Percentiles rank a stretch among this genome's conserved stretches.
Conservation (phyloP, 352 stramenopile genomes). For the Globisporangium spiculum region DNA sequence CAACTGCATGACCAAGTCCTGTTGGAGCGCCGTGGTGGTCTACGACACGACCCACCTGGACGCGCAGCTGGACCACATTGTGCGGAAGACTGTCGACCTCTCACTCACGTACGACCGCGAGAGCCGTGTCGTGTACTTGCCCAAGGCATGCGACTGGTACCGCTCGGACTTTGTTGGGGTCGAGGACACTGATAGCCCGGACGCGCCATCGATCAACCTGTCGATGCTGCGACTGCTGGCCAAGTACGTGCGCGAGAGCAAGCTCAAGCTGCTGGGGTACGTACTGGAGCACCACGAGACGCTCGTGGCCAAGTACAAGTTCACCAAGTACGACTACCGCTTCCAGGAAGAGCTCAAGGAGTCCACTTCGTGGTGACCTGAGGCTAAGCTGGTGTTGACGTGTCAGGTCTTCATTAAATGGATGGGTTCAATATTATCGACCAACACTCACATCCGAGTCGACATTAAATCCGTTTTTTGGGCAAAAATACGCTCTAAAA, state of each 20-base stretch:
- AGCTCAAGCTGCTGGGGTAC: constrained; percentile 37
- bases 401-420: too few relatives aligned
- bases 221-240: constrained; percentile 30
- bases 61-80: constrained; percentile 37
- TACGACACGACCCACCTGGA: constrained; percentile 61
- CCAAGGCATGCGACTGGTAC: constrained; percentile 63
- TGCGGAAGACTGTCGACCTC: constrained; percentile 25
- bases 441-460: too few relatives aligned
- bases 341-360: constrained; percentile 39
- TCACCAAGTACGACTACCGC: constrained; percentile 49
- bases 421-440: too few relatives aligned
- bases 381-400: too few relatives aligned
- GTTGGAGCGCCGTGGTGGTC: constrained; percentile 32
- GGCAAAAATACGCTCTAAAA: too few relatives aligned
- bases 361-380: not conserved
- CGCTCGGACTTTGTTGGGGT: constrained; percentile 35
- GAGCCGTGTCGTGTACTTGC: constrained; percentile 40
- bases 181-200: not conserved
- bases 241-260: constrained; percentile 29
- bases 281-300: constrained; percentile 29
- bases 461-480: too few relatives aligned
- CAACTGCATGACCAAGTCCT: constrained; percentile 61
- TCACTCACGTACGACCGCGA: constrained; percentile 45
- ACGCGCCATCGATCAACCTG: constrained; percentile 10
- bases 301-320: constrained; percentile 45